Evolutionary conservation across 2,329 filamentous ascomycete genomes (phyloP), one percentile per base, ranked within the genome.

Genomic region (Fusarium succisae): DNA sequence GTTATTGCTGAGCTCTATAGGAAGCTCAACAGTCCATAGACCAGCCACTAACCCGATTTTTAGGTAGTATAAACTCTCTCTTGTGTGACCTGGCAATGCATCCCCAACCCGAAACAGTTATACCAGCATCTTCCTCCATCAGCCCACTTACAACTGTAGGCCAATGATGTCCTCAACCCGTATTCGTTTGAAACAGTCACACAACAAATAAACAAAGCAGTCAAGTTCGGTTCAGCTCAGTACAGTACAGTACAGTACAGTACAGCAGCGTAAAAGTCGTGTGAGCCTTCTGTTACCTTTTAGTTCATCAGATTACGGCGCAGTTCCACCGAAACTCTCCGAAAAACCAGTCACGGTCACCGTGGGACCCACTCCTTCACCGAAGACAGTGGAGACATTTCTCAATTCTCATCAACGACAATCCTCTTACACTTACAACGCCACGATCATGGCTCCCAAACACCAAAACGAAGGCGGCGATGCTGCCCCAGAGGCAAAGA

Each of bases 401-500:
- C 58, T 56, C 48, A 66, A 74, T 76, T 76, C 75, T 74, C 64
- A 75, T 73, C 66, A 67, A 66, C 72, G 45, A 70, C 68, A 73
- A 57, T 47, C 61, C 66, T 76, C 74, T 72, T 48, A 72, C 48
- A 63, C 58, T 76, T 41, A 64, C 48, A 72, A 70, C 58, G 56
- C 24, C 66, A 56, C 47, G 48, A 38, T 53, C 48, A 83, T 83
- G 82, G 79, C 79, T 45, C 75, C 80, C 20, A 82, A 82, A 76
- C 77, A 77, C n/a, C 67, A 76, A n/a, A 70, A 72, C 18, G 77
- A 81, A 45, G 70, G 79, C n/a, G 62, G 71, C 12, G 78, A 80
- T 26, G 73, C 80, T 22, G 80, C 79, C 51, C 75, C 82, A 45
- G 83, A 81, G 13, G 80, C 82, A 22, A 90, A 90, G 79, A 90